Evolutionary conservation across 139 green algal genomes (phyloP).

Genomic region (Chlorokybus atmophyticus): DNA sequence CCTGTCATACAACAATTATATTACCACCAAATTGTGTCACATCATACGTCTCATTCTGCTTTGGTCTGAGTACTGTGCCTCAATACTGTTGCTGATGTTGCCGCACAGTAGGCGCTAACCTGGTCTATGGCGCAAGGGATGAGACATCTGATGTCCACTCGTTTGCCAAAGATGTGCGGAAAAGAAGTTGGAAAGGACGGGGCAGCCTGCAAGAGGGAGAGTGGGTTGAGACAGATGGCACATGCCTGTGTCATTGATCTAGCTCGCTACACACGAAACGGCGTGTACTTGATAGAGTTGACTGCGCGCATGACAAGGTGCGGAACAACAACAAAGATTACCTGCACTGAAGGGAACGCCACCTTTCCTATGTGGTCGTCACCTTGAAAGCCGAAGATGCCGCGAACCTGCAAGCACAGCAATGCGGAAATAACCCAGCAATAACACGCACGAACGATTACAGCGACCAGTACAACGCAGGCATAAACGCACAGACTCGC

Average conservation of each 20-base stretch:
- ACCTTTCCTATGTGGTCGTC: conserved; percentile 95
- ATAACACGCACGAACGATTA: too few relatives aligned
- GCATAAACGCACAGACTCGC: neutral
- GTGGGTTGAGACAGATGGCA: neutral
- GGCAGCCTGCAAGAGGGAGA: conserved; percentile 51
- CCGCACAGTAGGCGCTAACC: too few relatives aligned
- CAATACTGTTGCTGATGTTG: too few relatives aligned
- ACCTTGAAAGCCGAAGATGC: conserved; percentile 75
- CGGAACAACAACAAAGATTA: conserved; percentile 5
- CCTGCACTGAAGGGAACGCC: conserved; percentile 79
- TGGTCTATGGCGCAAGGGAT: conserved; percentile 98
- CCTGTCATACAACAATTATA: too few relatives aligned
- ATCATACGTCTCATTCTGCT: too few relatives aligned
- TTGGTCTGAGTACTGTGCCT: too few relatives aligned
- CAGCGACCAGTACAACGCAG: too few relatives aligned
- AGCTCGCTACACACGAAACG: neutral
- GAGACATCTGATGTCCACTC: conserved; percentile 73
- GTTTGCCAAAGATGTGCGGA: conserved; percentile 79
- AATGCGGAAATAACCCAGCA: too few relatives aligned
- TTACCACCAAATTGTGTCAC: too few relatives aligned
- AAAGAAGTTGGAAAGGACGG: conserved; percentile 85
- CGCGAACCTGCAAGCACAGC: conserved; percentile 26
- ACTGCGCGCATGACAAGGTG: too few relatives aligned
- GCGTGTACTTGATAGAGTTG: too few relatives aligned
- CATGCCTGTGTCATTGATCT: neutral